phyloP scores from a whole-genome alignment of 2,329 filamentous ascomycete genomes.

The Chrysoporthe puriensis region DNA sequence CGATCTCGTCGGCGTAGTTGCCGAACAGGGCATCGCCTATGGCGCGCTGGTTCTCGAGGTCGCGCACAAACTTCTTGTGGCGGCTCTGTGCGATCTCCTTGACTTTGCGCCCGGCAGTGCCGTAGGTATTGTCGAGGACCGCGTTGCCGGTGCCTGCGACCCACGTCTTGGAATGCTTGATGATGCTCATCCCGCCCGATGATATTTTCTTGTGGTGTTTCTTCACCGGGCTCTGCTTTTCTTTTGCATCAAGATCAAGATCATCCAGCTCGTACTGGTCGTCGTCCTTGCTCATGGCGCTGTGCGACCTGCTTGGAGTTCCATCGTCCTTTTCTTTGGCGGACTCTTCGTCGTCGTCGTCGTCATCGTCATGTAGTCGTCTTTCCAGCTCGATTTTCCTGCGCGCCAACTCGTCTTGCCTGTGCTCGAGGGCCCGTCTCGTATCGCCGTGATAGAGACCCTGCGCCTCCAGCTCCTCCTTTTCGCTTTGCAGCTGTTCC shows the following conservation, averaged over 20 bases:
- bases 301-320: conserved; percentile 34
- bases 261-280: conserved; percentile 41
- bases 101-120: conserved; percentile 44
- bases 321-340: conserved; percentile 4
- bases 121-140: conserved; percentile 50
- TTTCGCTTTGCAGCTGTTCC: conserved; percentile 37
- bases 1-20: conserved; percentile 88
- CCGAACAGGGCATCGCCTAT: conserved; percentile 84
- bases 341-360: conserved; percentile 43
- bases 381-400: conserved; percentile 3
- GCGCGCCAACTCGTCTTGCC: not conserved
- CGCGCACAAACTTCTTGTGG: conserved; percentile 54
- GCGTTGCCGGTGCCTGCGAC: conserved; percentile 54
- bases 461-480: conserved; percentile 40
- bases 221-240: conserved; percentile 13
- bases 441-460: conserved; percentile 37
- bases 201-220: conserved; percentile 23
- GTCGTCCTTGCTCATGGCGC: conserved; percentile 21
- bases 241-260: conserved; percentile 32
- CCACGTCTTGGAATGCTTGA: conserved; percentile 49
- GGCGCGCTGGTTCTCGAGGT: conserved; percentile 72
- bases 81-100: conserved; percentile 53
- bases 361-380: conserved; percentile 41
- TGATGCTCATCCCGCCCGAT: conserved; percentile 23
- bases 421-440: not conserved